Evolutionary conservation across 345 rosid genomes (phyloP), one percentile per base, ranked within the genome.

Genomic region (Stellera chamaejasme): DNA sequence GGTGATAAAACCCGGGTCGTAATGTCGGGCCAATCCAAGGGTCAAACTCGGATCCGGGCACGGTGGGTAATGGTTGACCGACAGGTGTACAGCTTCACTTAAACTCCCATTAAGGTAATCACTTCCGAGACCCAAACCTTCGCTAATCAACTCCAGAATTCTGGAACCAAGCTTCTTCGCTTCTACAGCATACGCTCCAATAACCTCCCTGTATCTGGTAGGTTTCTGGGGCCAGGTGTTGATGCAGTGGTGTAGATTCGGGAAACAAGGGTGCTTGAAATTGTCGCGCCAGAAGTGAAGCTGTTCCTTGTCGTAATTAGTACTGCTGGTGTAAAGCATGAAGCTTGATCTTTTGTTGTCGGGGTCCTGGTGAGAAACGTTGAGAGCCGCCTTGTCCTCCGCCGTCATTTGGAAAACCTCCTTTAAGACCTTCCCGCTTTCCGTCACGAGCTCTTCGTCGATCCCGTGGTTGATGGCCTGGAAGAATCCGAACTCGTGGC

Each of bases 41-140:
- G 72, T 64, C 54, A 74, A 59, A 32, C 68, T 69, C 13, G 79
- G 81, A 11, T 74, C 63, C 12, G 75, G 77, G 56, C 77, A 76
- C 1, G 79, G 66, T 0, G 74, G 77, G 44, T 69, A 66, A 60
- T 61, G 43, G 46, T 75, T 70, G 2, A 70, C 27, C 11, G 56
- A 16, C 52, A 72, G 27, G 28, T 72, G 23, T 11, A 45, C 58
- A 4, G 9, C 52, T 63, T 50, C 44, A 27, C 19, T 55, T 10
- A 61, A 43, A 14, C 55, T 58, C 27, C 56, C 54, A 15, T 23
- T 12, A 10, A 79, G 61, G 47, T 54, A 71, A 13, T 61, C 62
- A 0, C 1, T 13, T 45, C 49, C 66, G 10, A 71, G 78, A 52
- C 73, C 74, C 41, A 76, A 48, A 39, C 84, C 75, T 59, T 69